Base-by-base conservation (phyloP, 306 rosid species). In the Trifolium dubium region DNA sequence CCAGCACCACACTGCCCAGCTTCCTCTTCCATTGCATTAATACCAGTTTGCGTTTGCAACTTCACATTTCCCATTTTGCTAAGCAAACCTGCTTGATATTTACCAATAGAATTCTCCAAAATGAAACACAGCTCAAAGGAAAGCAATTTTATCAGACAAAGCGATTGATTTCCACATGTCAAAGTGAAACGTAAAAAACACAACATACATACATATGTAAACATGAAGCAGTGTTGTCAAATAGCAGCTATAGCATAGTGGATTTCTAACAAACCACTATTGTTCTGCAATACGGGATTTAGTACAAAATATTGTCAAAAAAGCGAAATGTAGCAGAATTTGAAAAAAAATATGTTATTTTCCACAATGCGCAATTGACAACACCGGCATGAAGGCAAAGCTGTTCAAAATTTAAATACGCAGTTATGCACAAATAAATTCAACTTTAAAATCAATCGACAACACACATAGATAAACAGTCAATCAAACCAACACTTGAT, bases 1-100 rank as follows among this genome's bases (percentile, higher is more conserved):
- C 79, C 74, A 65, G 65, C 88, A 76, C 81, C 84, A 8, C 63
- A 75, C 62, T 78, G 85, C 83, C 78, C 94, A 49, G 87, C 82
- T 81, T 87, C 98, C 78, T 86, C 97, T 84, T 94, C 97, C 30
- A 80, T 82, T 66, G 89, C 69, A 80, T 76, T 89, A 75, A 87
- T 81, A 71, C 86, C 89, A 32, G 82, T 58, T 77, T 85, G 84
- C 49, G n/a, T 66, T 46, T 61, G 89, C 81, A 91, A 80, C 87
- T 91, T 89, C 32, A 83, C 67, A 79, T 87, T 88, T 64, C 88
- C 94, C 97, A 91, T 91, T 73, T 84, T 80, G 66, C 76, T 73
- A 76, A 79, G 44, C 72, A 71, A 76, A 72, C 74, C 82, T 83
- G 41, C 49, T 53, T n/a, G 44, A 68, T 67, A 61, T 77, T 74